phyloP scores from a whole-genome alignment of 163 green algal species.

The Coccomyxa subellipsoidea region DNA sequence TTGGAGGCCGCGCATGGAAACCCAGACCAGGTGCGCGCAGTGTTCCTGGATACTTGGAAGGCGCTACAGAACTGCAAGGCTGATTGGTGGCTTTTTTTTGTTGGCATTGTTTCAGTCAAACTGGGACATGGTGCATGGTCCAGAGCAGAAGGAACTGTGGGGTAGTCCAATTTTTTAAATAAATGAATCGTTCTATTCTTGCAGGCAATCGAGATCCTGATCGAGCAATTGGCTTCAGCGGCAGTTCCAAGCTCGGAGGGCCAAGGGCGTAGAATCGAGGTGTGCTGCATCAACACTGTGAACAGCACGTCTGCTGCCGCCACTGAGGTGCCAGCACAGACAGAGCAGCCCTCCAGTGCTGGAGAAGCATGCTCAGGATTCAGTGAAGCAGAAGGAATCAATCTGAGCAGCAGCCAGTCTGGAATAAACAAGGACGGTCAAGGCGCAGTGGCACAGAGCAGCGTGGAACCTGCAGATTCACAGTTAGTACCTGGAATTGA shows the following conservation, averaged over 20 bases:
- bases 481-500: too few relatives aligned
- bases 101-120: too few relatives aligned
- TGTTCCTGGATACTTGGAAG: too few relatives aligned
- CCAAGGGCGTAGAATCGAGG: too few relatives aligned
- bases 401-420: neutral
- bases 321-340: neutral
- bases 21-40: constrained; percentile 10
- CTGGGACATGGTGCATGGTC: too few relatives aligned
- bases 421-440: neutral
- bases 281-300: too few relatives aligned
- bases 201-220: constrained; percentile 49
- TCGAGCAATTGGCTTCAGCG: constrained; percentile 35
- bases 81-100: too few relatives aligned
- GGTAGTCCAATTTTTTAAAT: too few relatives aligned
- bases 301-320: too few relatives aligned
- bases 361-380: neutral
- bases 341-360: neutral
- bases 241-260: neutral
- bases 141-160: too few relatives aligned
- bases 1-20: constrained; percentile 5
- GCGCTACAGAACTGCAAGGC: too few relatives aligned
- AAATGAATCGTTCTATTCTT: too few relatives aligned
- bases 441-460: neutral
- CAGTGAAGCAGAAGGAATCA: neutral
- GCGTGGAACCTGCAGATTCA: neutral